Conservation (phyloP, 441 rosid species). For the Populus hybrid region DNA sequence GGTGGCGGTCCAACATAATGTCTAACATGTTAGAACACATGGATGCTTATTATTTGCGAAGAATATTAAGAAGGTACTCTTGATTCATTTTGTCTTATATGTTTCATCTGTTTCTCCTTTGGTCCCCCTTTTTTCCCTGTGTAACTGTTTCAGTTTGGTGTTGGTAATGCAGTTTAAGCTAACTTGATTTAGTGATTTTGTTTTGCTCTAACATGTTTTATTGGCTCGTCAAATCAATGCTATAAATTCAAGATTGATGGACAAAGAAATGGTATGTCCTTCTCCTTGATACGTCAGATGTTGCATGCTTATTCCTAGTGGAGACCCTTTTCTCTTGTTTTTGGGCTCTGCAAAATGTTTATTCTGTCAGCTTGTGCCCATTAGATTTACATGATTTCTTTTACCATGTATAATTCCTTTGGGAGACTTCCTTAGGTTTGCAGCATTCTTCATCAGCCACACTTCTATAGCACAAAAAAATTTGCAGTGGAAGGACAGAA, state of each 20-base stretch:
- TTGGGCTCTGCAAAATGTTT: background rate
- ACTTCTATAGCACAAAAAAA: background rate
- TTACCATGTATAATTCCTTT: conserved; percentile 8
- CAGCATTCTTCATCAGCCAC: background rate
- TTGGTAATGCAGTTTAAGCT: conserved; percentile 22
- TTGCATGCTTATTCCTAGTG: conserved; percentile 14
- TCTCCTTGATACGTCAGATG: conserved; percentile 17
- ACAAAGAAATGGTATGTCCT: conserved; percentile 79
- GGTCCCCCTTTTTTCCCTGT: background rate
- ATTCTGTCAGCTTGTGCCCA: background rate
- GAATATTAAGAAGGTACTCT: conserved; percentile 67
- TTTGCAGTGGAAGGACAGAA: conserved; percentile 6
- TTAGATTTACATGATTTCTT: background rate
- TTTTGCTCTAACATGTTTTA: conserved; percentile 19
- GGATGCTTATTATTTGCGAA: conserved; percentile 87
- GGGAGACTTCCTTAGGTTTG: conserved; percentile 1
- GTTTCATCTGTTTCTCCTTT: too few species aligned
- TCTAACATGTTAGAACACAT: conserved; percentile 72
- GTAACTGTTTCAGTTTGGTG: conserved; percentile 12
- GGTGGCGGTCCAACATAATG: conserved; percentile 80
- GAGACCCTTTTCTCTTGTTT: background rate
- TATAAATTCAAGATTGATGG: conserved; percentile 57
- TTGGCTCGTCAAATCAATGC: conserved; percentile 20
- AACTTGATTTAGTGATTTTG: conserved; percentile 27
- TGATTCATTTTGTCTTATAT: conserved; percentile 15